Evolutionary conservation across 768 basidiomycete species (phyloP).

Genomic region (Boletus sp.): DNA sequence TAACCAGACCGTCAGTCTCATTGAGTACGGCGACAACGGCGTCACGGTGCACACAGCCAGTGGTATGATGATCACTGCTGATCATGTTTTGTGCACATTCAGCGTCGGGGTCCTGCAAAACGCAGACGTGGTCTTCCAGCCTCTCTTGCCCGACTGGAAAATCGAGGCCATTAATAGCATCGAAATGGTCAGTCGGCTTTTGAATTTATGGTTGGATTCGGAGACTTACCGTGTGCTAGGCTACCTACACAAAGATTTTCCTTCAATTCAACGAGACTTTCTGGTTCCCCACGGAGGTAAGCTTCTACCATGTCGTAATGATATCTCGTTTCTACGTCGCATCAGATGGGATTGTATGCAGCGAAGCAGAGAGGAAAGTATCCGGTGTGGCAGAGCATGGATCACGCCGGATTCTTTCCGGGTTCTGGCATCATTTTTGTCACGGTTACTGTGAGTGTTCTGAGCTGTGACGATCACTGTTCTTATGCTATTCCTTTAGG

Average conservation of each 20-base stretch:
- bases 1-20: constrained; percentile 48
- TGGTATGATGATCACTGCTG: constrained; percentile 45
- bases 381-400: constrained; percentile 67
- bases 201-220: not conserved
- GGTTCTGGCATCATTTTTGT: constrained; percentile 49
- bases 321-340: not conserved
- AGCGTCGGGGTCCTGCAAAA: constrained; percentile 70
- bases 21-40: constrained; percentile 44
- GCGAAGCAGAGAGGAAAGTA: constrained; percentile 58
- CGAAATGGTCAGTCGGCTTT: constrained; percentile 45
- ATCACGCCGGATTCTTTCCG: constrained; percentile 55
- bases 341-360: constrained; percentile 50
- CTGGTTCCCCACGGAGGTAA: constrained; percentile 51
- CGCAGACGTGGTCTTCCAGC: constrained; percentile 55
- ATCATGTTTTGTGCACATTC: constrained; percentile 66
- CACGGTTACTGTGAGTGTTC: constrained; percentile 26
- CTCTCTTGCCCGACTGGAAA: constrained; percentile 58
- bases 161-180: constrained; percentile 62
- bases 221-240: constrained; percentile 25
- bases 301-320: not conserved
- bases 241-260: constrained; percentile 68
- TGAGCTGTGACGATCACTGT: not conserved
- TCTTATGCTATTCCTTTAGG: constrained; percentile 35
- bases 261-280: constrained; percentile 61
- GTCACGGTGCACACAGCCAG: constrained; percentile 48